Evolutionary conservation across 257 asterid genomes (phyloP), one percentile per base, ranked within the genome.

Genomic region (Verbena officinalis): DNA sequence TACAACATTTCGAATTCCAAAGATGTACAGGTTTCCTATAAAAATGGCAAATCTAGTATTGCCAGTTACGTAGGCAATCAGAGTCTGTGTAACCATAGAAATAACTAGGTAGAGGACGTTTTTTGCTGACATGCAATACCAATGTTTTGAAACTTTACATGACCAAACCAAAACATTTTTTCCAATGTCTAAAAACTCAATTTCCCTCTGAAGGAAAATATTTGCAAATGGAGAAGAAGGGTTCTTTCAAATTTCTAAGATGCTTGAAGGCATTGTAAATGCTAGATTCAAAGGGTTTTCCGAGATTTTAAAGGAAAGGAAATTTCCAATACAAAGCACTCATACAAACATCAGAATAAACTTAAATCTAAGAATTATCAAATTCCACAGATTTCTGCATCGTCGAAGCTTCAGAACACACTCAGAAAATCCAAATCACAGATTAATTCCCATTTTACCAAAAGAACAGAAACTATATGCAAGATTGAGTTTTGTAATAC

Each of bases 401-500:
- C 0, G 5, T 5, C 4, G 12, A 45, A 49, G 23, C 38, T 16
- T 9, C 63, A 19, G 59, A 36, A 67, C 9, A 9, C 55, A 51
- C 49, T 39, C 42, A 10, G 56, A n/a, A 45, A 0, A n/a, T 3
- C 52, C 38, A 36, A 11, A 10, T 16, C 8, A 22, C 16, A 40
- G 10, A 42, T n/a, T 21, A 59, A 50, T 5, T 63, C 48, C 59
- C 7, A 21, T 20, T 20, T 22, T 20, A n/a, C 22, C 10, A 45
- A 67, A 52, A 33, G n/a, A 34, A 31, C 10, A 70, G 8, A 34
- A 42, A 61, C 73, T 19, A 6, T 9, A 40, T 7, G 7, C 55
- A 63, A 17, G 34, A 16, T 0, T 33, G 36, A 61, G 33, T 38
- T 3, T n/a, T n/a, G 7, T 59, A 34, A 42, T 71, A 87, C 96